A percentile compares a stretch with the other conserved stretches of the same genome.
phyloP scores from a whole-genome alignment of 108 stramenopile genomes.

The Pseudonitzschia multiseries region DNA sequence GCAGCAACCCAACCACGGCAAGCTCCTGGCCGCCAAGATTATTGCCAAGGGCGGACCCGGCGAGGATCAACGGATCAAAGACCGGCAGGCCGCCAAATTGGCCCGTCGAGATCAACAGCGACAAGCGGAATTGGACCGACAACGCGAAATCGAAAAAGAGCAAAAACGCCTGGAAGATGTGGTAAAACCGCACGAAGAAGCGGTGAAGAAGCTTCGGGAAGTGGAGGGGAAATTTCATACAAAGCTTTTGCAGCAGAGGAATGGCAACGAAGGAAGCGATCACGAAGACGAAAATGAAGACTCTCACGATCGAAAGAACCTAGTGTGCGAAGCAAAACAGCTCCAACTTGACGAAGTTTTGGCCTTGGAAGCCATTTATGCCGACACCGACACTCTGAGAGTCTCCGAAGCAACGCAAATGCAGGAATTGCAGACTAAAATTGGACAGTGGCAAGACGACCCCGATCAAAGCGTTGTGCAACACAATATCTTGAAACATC shows the following conservation, averaged over 20 bases:
- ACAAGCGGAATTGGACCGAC: constrained; percentile 20
- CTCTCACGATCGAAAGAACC: constrained; percentile 6
- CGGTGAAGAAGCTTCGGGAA: constrained; percentile 5
- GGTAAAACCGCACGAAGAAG: constrained; percentile 33
- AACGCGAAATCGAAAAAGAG: constrained; percentile 39
- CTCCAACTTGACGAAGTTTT: constrained; percentile 43
- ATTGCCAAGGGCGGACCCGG: constrained; percentile 20
- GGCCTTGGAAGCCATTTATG: constrained; percentile 47
- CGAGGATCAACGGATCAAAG: constrained; percentile 11
- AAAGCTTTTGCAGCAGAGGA: background rate
- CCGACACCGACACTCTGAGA: constrained; percentile 24
- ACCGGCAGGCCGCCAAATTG: constrained; percentile 32
- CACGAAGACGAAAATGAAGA: background rate
- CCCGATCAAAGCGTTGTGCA: constrained; percentile 2
- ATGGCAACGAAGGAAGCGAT: background rate
- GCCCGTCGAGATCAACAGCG: constrained; percentile 26
- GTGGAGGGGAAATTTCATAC: constrained; percentile 12
- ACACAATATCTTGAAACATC: constrained; percentile 26
- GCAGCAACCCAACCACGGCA: constrained; percentile 24
- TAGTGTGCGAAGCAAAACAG: constrained; percentile 42
- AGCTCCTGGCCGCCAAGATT: constrained; percentile 37
- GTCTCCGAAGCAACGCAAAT: constrained; percentile 21
- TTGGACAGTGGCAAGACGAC: constrained; percentile 34
- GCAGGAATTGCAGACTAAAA: constrained; percentile 19
- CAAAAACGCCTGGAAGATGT: constrained; percentile 23